phyloP scores from a whole-genome alignment of 768 basidiomycete genomes.

The Piloderma croceum region DNA sequence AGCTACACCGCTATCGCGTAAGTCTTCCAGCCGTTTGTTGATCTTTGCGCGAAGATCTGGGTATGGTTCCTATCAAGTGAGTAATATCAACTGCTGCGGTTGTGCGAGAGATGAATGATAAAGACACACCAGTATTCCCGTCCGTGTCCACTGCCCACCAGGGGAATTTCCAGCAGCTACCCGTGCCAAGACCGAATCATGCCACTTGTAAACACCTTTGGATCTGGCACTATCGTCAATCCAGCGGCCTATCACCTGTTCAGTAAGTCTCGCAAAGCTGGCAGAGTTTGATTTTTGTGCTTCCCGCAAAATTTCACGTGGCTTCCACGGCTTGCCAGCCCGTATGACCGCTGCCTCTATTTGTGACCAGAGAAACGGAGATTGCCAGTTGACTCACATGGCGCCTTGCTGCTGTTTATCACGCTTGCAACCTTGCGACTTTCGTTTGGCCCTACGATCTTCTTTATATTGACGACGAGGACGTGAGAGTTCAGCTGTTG shows the following conservation, averaged over 20 bases:
- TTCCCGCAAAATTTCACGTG: constrained; percentile 2
- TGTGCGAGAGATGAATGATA: background rate
- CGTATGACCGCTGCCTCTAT: constrained; percentile 3
- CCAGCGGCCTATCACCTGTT: constrained; percentile 3
- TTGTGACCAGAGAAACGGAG: constrained; percentile 7
- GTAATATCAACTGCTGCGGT: background rate
- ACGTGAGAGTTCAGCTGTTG: constrained; percentile 7
- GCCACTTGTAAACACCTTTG: background rate
- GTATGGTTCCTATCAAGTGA: constrained; percentile 8
- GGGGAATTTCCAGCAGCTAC: background rate
- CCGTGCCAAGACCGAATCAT: background rate
- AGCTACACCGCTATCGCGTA: constrained; percentile 17
- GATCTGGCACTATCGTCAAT: constrained; percentile 3
- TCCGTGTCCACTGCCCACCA: constrained; percentile 13
- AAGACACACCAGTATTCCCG: constrained; percentile 15
- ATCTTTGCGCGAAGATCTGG: constrained; percentile 16
- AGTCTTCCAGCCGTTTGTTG: constrained; percentile 8
- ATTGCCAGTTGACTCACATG: constrained; percentile 9
- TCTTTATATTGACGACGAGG: constrained; percentile 7
- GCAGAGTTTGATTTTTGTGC: constrained; percentile 4
- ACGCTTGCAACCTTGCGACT: too few species aligned
- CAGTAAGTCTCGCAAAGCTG: constrained; percentile 4
- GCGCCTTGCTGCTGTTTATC: too few species aligned
- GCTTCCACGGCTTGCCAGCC: background rate
- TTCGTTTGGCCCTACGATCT: constrained; percentile 11